phyloP scores from a whole-genome alignment of 106 monocot genomes.

The Apostasia shenzhenica region DNA sequence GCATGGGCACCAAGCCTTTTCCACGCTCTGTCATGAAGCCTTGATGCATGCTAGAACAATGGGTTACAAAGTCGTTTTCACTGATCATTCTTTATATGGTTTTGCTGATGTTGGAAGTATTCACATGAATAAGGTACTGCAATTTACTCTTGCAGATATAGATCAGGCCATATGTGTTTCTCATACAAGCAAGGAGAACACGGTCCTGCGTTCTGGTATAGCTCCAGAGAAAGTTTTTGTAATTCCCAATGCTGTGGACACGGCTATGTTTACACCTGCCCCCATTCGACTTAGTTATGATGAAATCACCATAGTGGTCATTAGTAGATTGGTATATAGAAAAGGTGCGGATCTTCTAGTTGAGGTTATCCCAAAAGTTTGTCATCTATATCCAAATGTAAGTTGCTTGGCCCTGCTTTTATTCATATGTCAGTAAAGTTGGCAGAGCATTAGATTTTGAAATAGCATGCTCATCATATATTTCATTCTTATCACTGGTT shows the following conservation, averaged over 20 bases:
- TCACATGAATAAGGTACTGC: slow-evolving; percentile 97
- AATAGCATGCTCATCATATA: no score
- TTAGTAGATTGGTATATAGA: slow-evolving; percentile 91
- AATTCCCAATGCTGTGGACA: slow-evolving; percentile 95
- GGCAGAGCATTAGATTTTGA: no score
- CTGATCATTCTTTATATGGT: slow-evolving; percentile 95
- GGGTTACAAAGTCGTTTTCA: slow-evolving; percentile 88
- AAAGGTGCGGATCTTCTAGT: slow-evolving; percentile 97
- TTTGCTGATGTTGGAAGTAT: slow-evolving; percentile 93
- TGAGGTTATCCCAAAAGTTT: slow-evolving; percentile 94
- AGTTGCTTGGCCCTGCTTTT: slow-evolving; percentile 15
- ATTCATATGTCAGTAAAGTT: neutral
- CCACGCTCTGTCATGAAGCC: slow-evolving; percentile 94
- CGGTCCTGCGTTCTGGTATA: slow-evolving; percentile 83
- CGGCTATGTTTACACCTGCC: slow-evolving; percentile 92
- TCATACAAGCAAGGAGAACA: slow-evolving; percentile 97
- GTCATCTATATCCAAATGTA: slow-evolving; percentile 73
- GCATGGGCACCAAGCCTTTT: slow-evolving; percentile 97
- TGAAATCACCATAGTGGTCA: slow-evolving; percentile 85
- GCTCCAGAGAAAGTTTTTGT: slow-evolving; percentile 82
- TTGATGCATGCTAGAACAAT: slow-evolving; percentile 91
- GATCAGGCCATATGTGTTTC: slow-evolving; percentile 94
- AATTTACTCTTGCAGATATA: slow-evolving; percentile 89
- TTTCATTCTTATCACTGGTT: no score
- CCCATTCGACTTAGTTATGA: slow-evolving; percentile 44